A percentile compares a stretch with the other conserved stretches of the same genome.
Conservation (phyloP, 2,329 filamentous ascomycete species). For the Cladosporium austrohemisphaericum region DNA sequence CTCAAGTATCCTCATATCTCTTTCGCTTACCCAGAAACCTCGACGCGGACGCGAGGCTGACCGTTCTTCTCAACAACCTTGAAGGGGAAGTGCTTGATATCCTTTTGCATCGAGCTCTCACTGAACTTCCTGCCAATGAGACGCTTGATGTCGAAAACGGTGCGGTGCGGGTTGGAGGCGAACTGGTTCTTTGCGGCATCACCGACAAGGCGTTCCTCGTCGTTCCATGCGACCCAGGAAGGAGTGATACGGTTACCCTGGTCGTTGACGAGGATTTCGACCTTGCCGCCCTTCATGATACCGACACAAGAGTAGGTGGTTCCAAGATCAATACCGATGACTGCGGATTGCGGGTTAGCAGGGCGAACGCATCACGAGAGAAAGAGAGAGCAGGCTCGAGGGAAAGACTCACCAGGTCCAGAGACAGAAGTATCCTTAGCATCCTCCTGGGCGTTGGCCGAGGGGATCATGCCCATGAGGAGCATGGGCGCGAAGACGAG, state of each 20-base stretch:
- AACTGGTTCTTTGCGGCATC: constrained; percentile 96
- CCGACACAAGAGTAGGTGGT: constrained; percentile 85
- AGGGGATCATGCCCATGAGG: constrained; percentile 62
- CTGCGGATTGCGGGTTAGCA: constrained; percentile 38
- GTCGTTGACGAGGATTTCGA: constrained; percentile 94
- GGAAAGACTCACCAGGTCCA: constrained; percentile 65
- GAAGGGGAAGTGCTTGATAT: constrained; percentile 99
- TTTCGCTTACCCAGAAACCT: constrained; percentile 54
- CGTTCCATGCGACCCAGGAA: constrained; percentile 62
- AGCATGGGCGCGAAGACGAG: constrained; percentile 81
- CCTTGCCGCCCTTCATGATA: constrained; percentile 94
- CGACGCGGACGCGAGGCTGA: constrained; percentile 80
- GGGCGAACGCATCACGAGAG: background rate
- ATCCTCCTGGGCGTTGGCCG: constrained; percentile 63
- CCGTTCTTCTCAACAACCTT: constrained; percentile 84
- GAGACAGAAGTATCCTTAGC: constrained; percentile 58
- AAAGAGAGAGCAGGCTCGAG: background rate
- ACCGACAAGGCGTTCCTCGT: constrained; percentile 94
- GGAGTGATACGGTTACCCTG: constrained; percentile 96
- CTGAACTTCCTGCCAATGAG: constrained; percentile 51
- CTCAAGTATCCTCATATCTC: background rate
- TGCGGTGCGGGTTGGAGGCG: constrained; percentile 48
- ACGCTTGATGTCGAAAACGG: constrained; percentile 49
- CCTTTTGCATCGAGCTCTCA: constrained; percentile 77
- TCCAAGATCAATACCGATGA: constrained; percentile 94